Conservation (phyloP, 2,329 filamentous ascomycete species). For the Hymenoscyphus repandus region DNA sequence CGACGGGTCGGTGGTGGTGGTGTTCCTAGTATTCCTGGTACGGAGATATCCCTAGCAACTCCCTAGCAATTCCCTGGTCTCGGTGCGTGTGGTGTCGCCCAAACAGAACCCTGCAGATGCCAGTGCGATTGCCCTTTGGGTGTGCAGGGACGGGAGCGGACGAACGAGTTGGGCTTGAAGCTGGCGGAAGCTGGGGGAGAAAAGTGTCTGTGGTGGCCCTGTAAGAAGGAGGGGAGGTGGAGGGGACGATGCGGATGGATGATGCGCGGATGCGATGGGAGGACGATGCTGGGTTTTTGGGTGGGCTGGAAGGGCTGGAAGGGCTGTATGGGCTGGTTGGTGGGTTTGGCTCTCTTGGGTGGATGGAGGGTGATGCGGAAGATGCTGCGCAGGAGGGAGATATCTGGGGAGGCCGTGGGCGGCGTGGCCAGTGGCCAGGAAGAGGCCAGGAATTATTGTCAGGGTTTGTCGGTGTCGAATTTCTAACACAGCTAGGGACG, state of each 20-base stretch:
- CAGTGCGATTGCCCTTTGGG: neutral
- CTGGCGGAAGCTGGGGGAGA: neutral
- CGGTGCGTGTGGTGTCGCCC: neutral
- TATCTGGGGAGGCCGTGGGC: neutral
- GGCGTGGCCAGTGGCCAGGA: too few relatives aligned
- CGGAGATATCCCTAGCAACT: too few relatives aligned
- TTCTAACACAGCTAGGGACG: too few relatives aligned
- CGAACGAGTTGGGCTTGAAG: neutral
- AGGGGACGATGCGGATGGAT: neutral
- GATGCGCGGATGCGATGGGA: too few relatives aligned
- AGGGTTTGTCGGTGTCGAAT: too few relatives aligned
- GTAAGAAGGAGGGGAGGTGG: neutral
- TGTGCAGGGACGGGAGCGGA: neutral
- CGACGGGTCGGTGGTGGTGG: neutral
- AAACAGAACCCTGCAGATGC: neutral
- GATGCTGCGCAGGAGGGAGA: neutral
- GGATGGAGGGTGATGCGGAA: neutral
- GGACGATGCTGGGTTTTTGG: neutral
- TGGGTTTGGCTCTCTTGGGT: too few relatives aligned
- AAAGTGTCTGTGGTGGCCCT: neutral
- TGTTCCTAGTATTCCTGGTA: too few relatives aligned
- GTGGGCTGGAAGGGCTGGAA: neutral
- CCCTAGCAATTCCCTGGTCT: too few relatives aligned
- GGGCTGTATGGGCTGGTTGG: neutral
- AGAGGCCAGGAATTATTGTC: too few relatives aligned